phyloP scores from a whole-genome alignment of 257 asterid genomes.

The Salvia splendens region DNA sequence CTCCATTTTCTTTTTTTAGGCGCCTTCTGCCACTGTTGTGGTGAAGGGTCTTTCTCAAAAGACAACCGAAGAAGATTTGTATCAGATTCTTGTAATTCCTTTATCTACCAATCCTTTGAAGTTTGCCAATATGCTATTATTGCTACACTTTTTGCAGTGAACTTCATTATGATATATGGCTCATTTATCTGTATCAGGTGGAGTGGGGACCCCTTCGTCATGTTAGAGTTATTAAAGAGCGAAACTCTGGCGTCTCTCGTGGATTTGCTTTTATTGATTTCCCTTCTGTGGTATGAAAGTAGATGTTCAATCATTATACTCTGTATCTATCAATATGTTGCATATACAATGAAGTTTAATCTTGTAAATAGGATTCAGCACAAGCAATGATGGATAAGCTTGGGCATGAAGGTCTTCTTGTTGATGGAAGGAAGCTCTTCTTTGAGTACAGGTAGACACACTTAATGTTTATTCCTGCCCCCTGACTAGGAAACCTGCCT shows the following conservation, averaged over 20 bases:
- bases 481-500: constrained; percentile 5
- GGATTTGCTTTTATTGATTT: constrained; percentile 99
- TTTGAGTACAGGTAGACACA: constrained; percentile 82
- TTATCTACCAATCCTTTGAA: constrained; percentile 25
- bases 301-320: constrained; percentile 22
- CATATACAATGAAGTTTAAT: constrained; percentile 14
- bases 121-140: constrained; percentile 20
- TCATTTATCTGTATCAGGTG: constrained; percentile 51
- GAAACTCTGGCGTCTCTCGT: constrained; percentile 89
- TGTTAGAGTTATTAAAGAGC: constrained; percentile 95
- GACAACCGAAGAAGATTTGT: constrained; percentile 95
- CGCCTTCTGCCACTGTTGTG: constrained; percentile 94
- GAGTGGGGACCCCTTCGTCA: constrained; percentile 99
- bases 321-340: constrained; percentile 17
- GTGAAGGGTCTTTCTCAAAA: constrained; percentile 95
- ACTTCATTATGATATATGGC: constrained; percentile 19
- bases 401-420: constrained; percentile 84
- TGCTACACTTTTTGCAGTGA: not conserved
- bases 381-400: constrained; percentile 92
- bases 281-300: constrained; percentile 78
- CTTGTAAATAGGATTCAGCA: constrained; percentile 71
- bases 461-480: constrained; percentile 24
- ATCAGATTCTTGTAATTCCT: constrained; percentile 75
- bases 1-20: constrained; percentile 48
- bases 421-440: constrained; percentile 87